These are phyloP conservation scores for Podila minutissima DNA, from an alignment of 192 early-diverging fungal genomes.

Conservation along the genomic window DNA sequence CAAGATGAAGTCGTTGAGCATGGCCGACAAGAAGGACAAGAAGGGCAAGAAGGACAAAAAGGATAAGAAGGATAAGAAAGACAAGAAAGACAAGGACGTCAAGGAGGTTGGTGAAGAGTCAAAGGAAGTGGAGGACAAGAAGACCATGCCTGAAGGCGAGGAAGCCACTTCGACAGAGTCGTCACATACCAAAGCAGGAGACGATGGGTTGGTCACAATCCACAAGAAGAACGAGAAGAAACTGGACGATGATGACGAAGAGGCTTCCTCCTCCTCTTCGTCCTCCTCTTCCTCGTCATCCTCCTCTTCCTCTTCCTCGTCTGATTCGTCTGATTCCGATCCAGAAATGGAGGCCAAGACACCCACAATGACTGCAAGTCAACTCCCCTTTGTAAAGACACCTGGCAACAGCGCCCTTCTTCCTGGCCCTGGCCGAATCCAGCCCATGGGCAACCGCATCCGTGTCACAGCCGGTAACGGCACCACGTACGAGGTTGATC, in stretches of 20 bases:
- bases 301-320: slow-evolving; percentile 17
- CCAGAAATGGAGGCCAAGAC: slow-evolving; percentile 16
- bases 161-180: no score
- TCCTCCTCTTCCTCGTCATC: slow-evolving; percentile 28
- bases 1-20: slow-evolving; percentile 20
- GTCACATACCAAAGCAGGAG: not conserved
- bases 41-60: slow-evolving; percentile 27
- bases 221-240: slow-evolving; percentile 15
- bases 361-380: slow-evolving; percentile 5
- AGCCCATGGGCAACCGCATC: slow-evolving; percentile 54
- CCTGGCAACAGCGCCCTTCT: slow-evolving; percentile 19
- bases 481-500: slow-evolving; percentile 59
- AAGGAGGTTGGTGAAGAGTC: not conserved
- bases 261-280: slow-evolving; percentile 15
- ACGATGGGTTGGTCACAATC: slow-evolving; percentile 22
- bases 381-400: slow-evolving; percentile 16
- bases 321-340: slow-evolving; percentile 32
- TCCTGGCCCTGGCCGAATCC: slow-evolving; percentile 35
- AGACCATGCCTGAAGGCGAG: no score
- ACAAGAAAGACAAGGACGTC: slow-evolving; percentile 30
- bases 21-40: slow-evolving; percentile 31
- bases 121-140: not conserved
- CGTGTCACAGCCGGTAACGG: slow-evolving; percentile 55
- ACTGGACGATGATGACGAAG: slow-evolving; percentile 3
- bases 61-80: slow-evolving; percentile 8